Evolutionary conservation across 768 basidiomycete genomes (phyloP).

Genomic region (Glaciozyma martinii): DNA sequence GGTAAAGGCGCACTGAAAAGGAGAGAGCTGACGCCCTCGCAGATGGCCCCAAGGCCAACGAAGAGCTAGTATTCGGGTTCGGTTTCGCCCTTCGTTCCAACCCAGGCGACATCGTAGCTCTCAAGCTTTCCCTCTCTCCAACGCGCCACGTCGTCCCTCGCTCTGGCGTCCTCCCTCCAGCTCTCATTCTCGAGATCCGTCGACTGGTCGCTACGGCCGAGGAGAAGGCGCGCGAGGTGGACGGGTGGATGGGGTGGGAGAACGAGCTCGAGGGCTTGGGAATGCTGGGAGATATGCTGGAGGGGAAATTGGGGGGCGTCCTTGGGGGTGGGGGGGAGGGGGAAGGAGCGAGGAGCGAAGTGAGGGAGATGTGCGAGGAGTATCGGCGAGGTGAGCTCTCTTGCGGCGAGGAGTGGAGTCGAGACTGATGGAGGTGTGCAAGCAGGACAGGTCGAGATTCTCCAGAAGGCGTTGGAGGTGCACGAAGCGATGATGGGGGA

Average conservation of each 20-base stretch:
- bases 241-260: conserved; percentile 45
- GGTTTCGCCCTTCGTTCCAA: conserved; percentile 75
- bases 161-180: conserved; percentile 35
- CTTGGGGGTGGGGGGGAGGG: conserved; percentile 7
- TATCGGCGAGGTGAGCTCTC: conserved; percentile 17
- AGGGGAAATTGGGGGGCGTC: conserved; percentile 27
- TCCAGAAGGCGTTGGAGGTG: conserved; percentile 1
- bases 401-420: neutral
- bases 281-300: conserved; percentile 59
- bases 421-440: too few relatives aligned
- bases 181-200: conserved; percentile 38
- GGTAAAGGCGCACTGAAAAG: neutral
- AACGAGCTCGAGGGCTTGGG: conserved; percentile 61
- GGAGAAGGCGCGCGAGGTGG: conserved; percentile 34
- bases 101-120: conserved; percentile 69
- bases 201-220: conserved; percentile 36
- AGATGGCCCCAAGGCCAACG: conserved; percentile 76
- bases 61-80: conserved; percentile 82
- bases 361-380: conserved; percentile 51
- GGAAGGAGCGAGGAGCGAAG: conserved; percentile 47
- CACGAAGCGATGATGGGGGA: too few relatives aligned
- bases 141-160: conserved; percentile 40
- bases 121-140: conserved; percentile 25
- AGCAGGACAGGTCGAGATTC: conserved; percentile 11
- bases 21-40: conserved; percentile 36